Percentiles rank a stretch among this genome's conserved stretches.
Conservation (phyloP, 1,139 yeast genomes). For the Taiozyma onychis region DNA sequence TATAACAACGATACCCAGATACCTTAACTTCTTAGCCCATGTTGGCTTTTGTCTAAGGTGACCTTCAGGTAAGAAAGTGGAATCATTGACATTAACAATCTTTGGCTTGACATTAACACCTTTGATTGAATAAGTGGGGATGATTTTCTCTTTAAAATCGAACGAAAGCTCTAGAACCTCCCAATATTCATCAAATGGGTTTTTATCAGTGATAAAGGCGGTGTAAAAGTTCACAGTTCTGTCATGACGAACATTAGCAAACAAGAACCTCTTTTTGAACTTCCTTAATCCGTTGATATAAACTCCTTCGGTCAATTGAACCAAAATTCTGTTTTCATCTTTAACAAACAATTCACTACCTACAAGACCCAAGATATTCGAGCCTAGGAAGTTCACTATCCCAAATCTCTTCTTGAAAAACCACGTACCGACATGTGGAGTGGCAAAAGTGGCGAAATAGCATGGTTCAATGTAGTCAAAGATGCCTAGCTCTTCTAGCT, state of each 20-base stretch:
- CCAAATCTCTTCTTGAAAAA: conserved; percentile 34
- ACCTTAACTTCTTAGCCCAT: conserved; percentile 25
- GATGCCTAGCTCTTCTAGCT: conserved; percentile 45
- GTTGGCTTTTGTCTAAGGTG: conserved; percentile 6
- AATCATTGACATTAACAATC: conserved; percentile 46
- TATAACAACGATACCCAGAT: conserved; percentile 29
- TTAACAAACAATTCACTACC: conserved; percentile 69
- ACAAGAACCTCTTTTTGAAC: conserved; percentile 52
- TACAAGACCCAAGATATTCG: conserved; percentile 59
- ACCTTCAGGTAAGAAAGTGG: conserved; percentile 20
- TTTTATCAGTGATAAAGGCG: conserved; percentile 38
- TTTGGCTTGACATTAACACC: conserved; percentile 38
- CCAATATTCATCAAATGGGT: conserved; percentile 38
- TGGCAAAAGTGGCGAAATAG: conserved; percentile 75
- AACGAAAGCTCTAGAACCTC: conserved; percentile 27
- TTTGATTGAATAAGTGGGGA: conserved; percentile 15
- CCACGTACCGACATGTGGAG: conserved; percentile 81
- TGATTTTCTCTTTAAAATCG: conserved; percentile 8
- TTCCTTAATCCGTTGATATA: conserved; percentile 50
- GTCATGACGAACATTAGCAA: conserved; percentile 79
- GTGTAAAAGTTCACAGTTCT: conserved; percentile 55
- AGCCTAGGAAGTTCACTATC: conserved; percentile 54
- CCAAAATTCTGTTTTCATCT: conserved; percentile 40
- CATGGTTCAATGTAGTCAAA: conserved; percentile 59
- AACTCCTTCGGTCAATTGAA: conserved; percentile 43